Base-by-base conservation (phyloP, 73 alveolate genomes). In the Paramecium tetraurelia region DNA sequence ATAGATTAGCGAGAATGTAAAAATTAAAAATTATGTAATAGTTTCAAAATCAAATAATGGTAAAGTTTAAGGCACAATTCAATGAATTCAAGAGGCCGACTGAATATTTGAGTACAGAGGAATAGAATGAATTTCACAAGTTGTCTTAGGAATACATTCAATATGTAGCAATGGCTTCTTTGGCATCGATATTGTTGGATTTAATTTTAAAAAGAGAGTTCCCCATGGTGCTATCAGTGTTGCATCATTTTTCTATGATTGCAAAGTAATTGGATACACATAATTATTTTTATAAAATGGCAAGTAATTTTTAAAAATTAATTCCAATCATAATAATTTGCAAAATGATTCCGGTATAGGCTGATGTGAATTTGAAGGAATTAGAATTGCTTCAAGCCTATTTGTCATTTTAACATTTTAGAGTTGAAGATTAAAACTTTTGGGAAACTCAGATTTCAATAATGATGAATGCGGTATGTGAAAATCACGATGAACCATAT, bases 1-100 rank as follows among this genome's bases (percentile, higher is more conserved):
- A 12, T 48, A 40, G 7, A 9, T 80, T 8, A 80, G 48, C 5
- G 90, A 80, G 6, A 0, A 22, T 6, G 87, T 48, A 89, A 71
- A 10, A n/a, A n/a, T n/a, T n/a, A n/a, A n/a, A n/a, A n/a, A n/a
- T n/a, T n/a, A n/a, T n/a, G n/a, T n/a, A n/a, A 68, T 70, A 70
- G 90, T 46, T 44, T 70, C n/a, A 70, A 35, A 21, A 31, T 12
- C 27, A 71, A 59, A 21, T 89, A 6, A 83, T 70, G 43, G 21
- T 7, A 4, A 89, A 72, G 44, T 72, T 89, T 7, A 89, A 69
- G 11, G 31, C 58, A n/a, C 27, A 77, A 44, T 83, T 89, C 22
- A 63, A 53, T 16, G 77, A 40, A 27, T 89, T 71, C 43, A 89
- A 89, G 41, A 53, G 85, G 8, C 94, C 92, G 18, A 59, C 59